Evolutionary conservation across 2,329 filamentous ascomycete species (phyloP).

Genomic region (Tolypocladium nubicola): DNA sequence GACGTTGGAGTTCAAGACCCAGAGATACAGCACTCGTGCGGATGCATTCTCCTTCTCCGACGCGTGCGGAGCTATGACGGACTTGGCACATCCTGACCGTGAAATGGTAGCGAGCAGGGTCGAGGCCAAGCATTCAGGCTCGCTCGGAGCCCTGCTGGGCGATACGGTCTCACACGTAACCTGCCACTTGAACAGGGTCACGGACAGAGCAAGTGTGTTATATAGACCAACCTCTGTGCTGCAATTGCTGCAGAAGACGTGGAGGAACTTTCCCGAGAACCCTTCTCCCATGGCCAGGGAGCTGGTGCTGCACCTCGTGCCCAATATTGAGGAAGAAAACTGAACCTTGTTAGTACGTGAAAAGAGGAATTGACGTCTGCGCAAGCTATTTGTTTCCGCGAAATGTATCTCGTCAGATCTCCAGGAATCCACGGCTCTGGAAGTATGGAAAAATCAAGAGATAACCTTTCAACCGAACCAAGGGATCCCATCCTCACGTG

Average conservation of each 20-base stretch:
- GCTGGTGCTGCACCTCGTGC: conserved; percentile 17
- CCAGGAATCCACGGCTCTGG: conserved; percentile 36
- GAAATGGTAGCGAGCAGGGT: conserved; percentile 42
- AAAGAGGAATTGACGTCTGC: background rate
- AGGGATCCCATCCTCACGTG: conserved; percentile 29
- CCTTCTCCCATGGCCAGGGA: conserved; percentile 15
- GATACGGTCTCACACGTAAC: conserved; percentile 27
- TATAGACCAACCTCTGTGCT: conserved; percentile 34
- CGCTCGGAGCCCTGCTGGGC: conserved; percentile 21
- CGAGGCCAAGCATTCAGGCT: conserved; percentile 40
- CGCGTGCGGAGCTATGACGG: conserved; percentile 32
- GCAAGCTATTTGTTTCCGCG: no score
- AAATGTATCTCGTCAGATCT: conserved; percentile 42
- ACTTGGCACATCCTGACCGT: conserved; percentile 48
- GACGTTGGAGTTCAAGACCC: conserved; percentile 47
- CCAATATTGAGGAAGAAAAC: conserved; percentile 25
- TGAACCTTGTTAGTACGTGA: conserved; percentile 16
- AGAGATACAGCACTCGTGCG: conserved; percentile 32
- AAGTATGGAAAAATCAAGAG: conserved; percentile 33
- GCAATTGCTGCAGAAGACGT: conserved; percentile 36
- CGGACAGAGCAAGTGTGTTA: conserved; percentile 31
- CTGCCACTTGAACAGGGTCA: conserved; percentile 49
- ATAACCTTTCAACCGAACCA: conserved; percentile 17
- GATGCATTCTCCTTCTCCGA: conserved; percentile 1
- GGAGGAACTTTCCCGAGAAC: conserved; percentile 19